phyloP scores from a whole-genome alignment of 495 filamentous ascomycete genomes.

The Penicillium antarcticum region DNA sequence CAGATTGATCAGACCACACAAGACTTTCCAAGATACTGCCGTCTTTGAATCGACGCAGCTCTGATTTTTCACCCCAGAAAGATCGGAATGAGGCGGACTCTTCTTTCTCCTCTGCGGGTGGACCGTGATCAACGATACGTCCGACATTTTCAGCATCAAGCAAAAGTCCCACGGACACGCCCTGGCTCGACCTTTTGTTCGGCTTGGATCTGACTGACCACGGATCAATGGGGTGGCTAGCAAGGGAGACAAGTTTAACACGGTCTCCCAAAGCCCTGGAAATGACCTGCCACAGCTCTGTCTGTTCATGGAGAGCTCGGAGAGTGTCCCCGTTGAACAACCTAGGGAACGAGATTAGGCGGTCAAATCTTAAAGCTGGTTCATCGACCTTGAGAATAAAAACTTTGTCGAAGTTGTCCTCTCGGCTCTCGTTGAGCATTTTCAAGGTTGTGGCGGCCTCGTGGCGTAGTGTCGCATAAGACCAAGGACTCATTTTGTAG shows the following conservation, averaged over 20 bases:
- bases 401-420: conserved; percentile 76
- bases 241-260: conserved; percentile 60
- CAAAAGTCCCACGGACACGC: conserved; percentile 62
- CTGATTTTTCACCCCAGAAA: conserved; percentile 55
- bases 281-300: conserved; percentile 56
- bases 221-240: conserved; percentile 30
- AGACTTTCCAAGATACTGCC: conserved; percentile 62
- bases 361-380: conserved; percentile 69
- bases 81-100: conserved; percentile 43
- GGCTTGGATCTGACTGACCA: conserved; percentile 35
- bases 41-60: conserved; percentile 54
- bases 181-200: conserved; percentile 21
- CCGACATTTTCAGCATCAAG: conserved; percentile 67
- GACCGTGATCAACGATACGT: conserved; percentile 81
- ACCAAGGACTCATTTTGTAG: conserved; percentile 89
- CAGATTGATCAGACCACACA: conserved; percentile 68
- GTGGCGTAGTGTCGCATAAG: conserved; percentile 64
- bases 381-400: conserved; percentile 75
- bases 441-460: conserved; percentile 68
- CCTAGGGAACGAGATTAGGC: conserved; percentile 38
- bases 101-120: conserved; percentile 69
- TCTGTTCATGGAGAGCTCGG: conserved; percentile 28
- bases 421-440: conserved; percentile 68
- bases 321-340: conserved; percentile 28
- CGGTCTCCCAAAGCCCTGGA: conserved; percentile 70